A percentile compares a stretch with the other conserved stretches of the same genome.
Evolutionary conservation across 2,329 filamentous ascomycete species (phyloP).

Genomic region (Ploettnerulaceae sp.): DNA sequence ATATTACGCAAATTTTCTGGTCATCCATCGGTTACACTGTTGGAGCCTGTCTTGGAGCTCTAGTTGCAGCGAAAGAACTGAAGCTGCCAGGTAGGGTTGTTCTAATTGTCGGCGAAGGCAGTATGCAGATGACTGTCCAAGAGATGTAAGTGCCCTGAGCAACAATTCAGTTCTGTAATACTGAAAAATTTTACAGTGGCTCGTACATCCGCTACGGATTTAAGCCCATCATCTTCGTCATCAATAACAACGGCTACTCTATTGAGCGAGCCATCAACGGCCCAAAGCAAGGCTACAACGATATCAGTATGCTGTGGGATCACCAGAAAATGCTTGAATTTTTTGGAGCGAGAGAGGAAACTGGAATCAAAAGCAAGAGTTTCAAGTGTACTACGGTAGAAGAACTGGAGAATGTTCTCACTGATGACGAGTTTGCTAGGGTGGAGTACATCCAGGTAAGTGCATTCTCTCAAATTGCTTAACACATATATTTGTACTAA

Average conservation of each 20-base stretch:
- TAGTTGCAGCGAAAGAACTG: slow-evolving; percentile 47
- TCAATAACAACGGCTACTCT: slow-evolving; percentile 57
- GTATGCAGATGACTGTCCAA: slow-evolving; percentile 62
- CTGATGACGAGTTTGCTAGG: slow-evolving; percentile 32
- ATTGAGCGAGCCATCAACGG: slow-evolving; percentile 56
- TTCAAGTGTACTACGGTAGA: slow-evolving; percentile 41
- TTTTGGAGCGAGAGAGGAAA: slow-evolving; percentile 43
- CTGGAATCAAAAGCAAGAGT: slow-evolving; percentile 28
- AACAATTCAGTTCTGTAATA: not conserved
- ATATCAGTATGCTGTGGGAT: slow-evolving; percentile 47
- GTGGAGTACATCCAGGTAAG: slow-evolving; percentile 21
- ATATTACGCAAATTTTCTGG: slow-evolving; percentile 52
- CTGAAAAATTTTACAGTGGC: not conserved
- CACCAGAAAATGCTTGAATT: slow-evolving; percentile 45
- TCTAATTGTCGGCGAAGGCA: slow-evolving; percentile 58
- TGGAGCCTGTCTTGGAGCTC: slow-evolving; percentile 50
- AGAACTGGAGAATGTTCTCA: slow-evolving; percentile 40
- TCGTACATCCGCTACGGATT: slow-evolving; percentile 8
- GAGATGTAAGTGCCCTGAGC: slow-evolving; percentile 40
- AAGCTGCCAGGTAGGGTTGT: slow-evolving; percentile 43
- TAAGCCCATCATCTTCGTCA: slow-evolving; percentile 46
- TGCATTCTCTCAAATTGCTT: not conserved
- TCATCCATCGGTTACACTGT: slow-evolving; percentile 58
- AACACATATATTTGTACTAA: not conserved
- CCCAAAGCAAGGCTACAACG: slow-evolving; percentile 48